phyloP scores from a whole-genome alignment of 208 protist genomes.

The Porcisia deanei region DNA sequence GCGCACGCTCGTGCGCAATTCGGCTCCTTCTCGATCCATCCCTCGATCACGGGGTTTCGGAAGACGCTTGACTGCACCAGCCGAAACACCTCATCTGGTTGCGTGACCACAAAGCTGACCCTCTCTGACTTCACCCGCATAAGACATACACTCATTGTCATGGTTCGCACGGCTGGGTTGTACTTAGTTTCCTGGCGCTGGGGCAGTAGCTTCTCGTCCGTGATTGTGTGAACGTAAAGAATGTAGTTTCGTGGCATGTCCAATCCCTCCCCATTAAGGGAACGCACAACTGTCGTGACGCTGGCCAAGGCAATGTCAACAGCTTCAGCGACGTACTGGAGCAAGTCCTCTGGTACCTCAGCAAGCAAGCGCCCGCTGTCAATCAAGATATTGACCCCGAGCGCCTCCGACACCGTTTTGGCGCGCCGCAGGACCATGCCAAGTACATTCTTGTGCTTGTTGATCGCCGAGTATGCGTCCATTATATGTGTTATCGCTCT shows the following conservation, averaged over 20 bases:
- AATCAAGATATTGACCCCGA: constrained; percentile 71
- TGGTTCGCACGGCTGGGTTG: constrained; percentile 60
- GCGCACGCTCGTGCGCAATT: constrained; percentile 46
- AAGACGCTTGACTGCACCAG: constrained; percentile 81
- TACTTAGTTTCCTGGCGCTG: constrained; percentile 45
- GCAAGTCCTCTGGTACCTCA: constrained; percentile 61
- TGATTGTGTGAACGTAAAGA: constrained; percentile 40
- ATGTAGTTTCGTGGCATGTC: constrained; percentile 56
- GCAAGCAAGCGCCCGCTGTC: constrained; percentile 46
- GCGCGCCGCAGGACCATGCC: constrained; percentile 50
- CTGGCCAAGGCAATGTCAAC: constrained; percentile 65
- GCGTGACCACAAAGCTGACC: constrained; percentile 61
- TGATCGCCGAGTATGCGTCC: constrained; percentile 59
- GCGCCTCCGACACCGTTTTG: constrained; percentile 38
- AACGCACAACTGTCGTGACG: constrained; percentile 53
- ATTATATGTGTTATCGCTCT: constrained; percentile 73
- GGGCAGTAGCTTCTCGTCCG: constrained; percentile 18
- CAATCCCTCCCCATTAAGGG: constrained; percentile 38
- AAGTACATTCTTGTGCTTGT: constrained; percentile 60
- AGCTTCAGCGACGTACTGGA: constrained; percentile 83
- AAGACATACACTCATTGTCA: constrained; percentile 63
- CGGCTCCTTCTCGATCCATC: constrained; percentile 67
- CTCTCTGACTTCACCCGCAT: constrained; percentile 43
- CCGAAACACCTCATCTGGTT: constrained; percentile 54
- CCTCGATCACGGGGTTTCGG: constrained; percentile 84